A percentile compares a stretch with the other conserved stretches of the same genome.
These are phyloP conservation scores for Fusarium mexicanum DNA, from an alignment of 2,329 filamentous ascomycete species.

Conservation along the genomic window DNA sequence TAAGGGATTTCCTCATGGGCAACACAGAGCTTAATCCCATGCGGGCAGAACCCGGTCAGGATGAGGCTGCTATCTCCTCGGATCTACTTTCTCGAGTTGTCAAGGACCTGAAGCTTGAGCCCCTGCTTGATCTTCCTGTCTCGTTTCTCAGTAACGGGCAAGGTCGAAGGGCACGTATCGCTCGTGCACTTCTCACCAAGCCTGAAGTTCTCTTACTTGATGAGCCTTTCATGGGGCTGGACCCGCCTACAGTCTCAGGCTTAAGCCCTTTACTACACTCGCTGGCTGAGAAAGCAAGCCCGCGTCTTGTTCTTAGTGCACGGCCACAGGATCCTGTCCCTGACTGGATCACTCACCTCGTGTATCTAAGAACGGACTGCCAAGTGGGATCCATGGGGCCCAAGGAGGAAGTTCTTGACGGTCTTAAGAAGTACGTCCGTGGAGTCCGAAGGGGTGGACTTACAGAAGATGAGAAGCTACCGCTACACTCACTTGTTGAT, in stretches of 20 bases:
- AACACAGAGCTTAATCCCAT: slow-evolving; percentile 84
- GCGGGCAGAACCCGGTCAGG: slow-evolving; percentile 49
- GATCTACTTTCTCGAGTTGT: slow-evolving; percentile 70
- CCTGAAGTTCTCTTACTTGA: slow-evolving; percentile 89
- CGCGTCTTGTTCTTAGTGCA: slow-evolving; percentile 79
- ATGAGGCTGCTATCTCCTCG: slow-evolving; percentile 59
- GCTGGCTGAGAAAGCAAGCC: slow-evolving; percentile 72
- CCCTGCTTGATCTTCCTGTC: slow-evolving; percentile 82
- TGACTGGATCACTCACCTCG: slow-evolving; percentile 87
- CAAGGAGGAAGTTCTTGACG: slow-evolving; percentile 69
- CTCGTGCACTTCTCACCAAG: slow-evolving; percentile 79
- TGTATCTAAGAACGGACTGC: slow-evolving; percentile 75
- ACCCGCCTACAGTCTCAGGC: slow-evolving; percentile 79
- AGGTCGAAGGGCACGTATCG: slow-evolving; percentile 86
- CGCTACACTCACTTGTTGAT: slow-evolving; percentile 59
- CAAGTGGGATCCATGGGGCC: slow-evolving; percentile 72
- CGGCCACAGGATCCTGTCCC: slow-evolving; percentile 89
- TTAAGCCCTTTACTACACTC: slow-evolving; percentile 76
- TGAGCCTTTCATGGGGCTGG: slow-evolving; percentile 95
- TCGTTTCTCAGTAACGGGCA: slow-evolving; percentile 95
- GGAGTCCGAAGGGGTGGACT: slow-evolving; percentile 56
- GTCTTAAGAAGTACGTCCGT: slow-evolving; percentile 59
- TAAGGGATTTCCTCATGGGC: slow-evolving; percentile 82
- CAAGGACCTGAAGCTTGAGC: slow-evolving; percentile 72
- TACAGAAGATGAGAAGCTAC: slow-evolving; percentile 58